Conservation (phyloP, 108 stramenopile genomes). For the Fragilaria crotonensis region DNA sequence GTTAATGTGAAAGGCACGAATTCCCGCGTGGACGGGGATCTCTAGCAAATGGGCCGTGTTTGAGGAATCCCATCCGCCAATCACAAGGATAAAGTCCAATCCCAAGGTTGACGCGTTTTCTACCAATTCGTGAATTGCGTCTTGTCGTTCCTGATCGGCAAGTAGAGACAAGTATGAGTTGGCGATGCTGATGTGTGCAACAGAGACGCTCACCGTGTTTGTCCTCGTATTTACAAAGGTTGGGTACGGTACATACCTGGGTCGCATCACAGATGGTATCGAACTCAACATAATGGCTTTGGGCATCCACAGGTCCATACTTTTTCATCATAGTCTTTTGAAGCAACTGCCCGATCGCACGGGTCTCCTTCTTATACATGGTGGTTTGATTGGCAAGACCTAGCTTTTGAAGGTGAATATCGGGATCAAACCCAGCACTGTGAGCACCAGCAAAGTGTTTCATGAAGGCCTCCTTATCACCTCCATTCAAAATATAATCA, state of each 20-base stretch:
- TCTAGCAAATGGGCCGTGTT: slow-evolving; percentile 95
- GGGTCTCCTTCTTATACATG: slow-evolving; percentile 98
- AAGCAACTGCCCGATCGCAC: slow-evolving; percentile 88
- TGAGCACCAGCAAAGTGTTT: slow-evolving; percentile 86
- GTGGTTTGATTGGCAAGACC: slow-evolving; percentile 97
- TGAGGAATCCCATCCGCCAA: slow-evolving; percentile 96
- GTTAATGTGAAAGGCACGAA: slow-evolving; percentile 91
- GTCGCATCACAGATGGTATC: slow-evolving; percentile 98
- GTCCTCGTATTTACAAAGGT: not conserved
- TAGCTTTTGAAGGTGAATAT: slow-evolving; percentile 86
- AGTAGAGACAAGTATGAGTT: not conserved
- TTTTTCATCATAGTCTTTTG: slow-evolving; percentile 89
- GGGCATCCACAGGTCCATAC: slow-evolving; percentile 71
- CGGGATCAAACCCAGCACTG: slow-evolving; percentile 91
- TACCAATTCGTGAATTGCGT: slow-evolving; percentile 89
- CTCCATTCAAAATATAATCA: slow-evolving; percentile 89
- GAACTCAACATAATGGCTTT: slow-evolving; percentile 88
- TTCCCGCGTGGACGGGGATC: slow-evolving; percentile 76
- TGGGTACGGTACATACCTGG: slow-evolving; percentile 47
- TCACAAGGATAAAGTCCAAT: slow-evolving; percentile 92
- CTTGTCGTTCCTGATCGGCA: slow-evolving; percentile 75
- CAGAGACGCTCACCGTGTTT: not conserved
- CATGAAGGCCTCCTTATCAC: slow-evolving; percentile 85
- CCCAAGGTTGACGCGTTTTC: slow-evolving; percentile 54
- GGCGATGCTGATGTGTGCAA: not conserved